Evolutionary conservation across 176 grass and related monocot species (phyloP).

Genomic region (Oropetium thomaeum): DNA sequence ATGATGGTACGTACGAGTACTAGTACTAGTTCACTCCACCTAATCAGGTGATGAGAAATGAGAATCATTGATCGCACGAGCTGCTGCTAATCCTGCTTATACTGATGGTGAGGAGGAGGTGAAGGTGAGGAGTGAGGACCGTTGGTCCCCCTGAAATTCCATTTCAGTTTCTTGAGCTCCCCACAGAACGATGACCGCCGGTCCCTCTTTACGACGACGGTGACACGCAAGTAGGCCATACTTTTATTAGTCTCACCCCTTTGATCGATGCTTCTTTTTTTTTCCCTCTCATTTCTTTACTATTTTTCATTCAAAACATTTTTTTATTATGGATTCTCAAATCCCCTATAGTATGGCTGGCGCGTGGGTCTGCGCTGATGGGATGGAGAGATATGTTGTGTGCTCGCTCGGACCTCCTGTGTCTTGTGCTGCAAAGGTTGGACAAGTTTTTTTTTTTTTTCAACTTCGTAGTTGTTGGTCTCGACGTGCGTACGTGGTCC

Average conservation of each 20-base stretch:
- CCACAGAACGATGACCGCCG: conserved; percentile 9
- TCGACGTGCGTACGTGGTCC: neutral
- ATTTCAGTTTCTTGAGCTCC: conserved; percentile 8
- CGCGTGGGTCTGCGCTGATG: neutral
- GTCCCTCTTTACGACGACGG: conserved; percentile 23
- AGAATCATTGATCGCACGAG: neutral
- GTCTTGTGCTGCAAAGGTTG: neutral
- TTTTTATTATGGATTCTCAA: neutral
- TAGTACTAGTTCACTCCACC: too few relatives aligned
- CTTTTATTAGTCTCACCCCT: conserved; percentile 9
- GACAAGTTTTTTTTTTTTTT: neutral
- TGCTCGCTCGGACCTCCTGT: neutral
- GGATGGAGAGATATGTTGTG: too few relatives aligned
- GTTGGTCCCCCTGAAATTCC: conserved; percentile 9
- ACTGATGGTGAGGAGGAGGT: too few relatives aligned
- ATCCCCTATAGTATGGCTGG: neutral
- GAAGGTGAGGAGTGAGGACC: conserved; percentile 24
- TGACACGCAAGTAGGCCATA: conserved; percentile 21
- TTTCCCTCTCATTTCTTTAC: neutral
- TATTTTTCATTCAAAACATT: neutral
- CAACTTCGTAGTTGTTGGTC: neutral
- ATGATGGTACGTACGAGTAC: too few relatives aligned
- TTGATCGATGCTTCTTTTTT: conserved; percentile 15
- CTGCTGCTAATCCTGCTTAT: too few relatives aligned
- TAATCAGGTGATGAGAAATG: neutral